Percentiles rank a stretch among this genome's conserved stretches.
These are phyloP conservation scores for Hypoxylon sp. DNA, from an alignment of 2,329 filamentous ascomycete genomes.

Conservation along the genomic window DNA sequence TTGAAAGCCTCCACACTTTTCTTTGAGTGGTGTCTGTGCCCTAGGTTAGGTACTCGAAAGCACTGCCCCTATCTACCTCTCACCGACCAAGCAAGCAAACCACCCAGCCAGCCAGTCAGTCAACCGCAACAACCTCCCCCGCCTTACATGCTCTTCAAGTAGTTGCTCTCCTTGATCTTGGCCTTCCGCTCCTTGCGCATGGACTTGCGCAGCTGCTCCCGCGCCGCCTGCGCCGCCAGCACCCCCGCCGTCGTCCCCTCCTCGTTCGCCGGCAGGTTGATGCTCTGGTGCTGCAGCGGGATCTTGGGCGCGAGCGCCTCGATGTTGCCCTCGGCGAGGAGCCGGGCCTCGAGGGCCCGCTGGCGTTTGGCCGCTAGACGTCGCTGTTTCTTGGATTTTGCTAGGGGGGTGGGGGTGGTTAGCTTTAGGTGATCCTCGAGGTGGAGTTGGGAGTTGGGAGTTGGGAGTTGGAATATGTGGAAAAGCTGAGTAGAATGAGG, in stretches of 20 bases:
- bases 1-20: background rate
- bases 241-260: slow-evolving; percentile 59
- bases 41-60: too few species aligned
- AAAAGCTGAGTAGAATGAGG: background rate
- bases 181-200: slow-evolving; percentile 81
- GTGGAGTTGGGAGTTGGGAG: too few species aligned
- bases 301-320: slow-evolving; percentile 75
- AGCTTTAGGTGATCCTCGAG: too few species aligned
- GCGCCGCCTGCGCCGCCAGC: slow-evolving; percentile 60
- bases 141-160: slow-evolving; percentile 80
- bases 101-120: background rate
- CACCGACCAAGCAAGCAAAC: too few species aligned
- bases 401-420: slow-evolving; percentile 56
- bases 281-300: slow-evolving; percentile 79
- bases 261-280: slow-evolving; percentile 73
- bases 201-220: slow-evolving; percentile 74
- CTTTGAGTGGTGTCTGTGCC: background rate
- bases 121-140: too few species aligned
- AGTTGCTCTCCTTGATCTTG: slow-evolving; percentile 86
- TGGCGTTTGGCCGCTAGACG: slow-evolving; percentile 75
- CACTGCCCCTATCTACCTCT: background rate
- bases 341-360: slow-evolving; percentile 65
- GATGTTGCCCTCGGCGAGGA: slow-evolving; percentile 74
- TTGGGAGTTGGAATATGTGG: background rate
- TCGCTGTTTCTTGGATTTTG: slow-evolving; percentile 87